Conservation (phyloP, 2,329 filamentous ascomycete genomes). For the Phialemoniopsis sp. region DNA sequence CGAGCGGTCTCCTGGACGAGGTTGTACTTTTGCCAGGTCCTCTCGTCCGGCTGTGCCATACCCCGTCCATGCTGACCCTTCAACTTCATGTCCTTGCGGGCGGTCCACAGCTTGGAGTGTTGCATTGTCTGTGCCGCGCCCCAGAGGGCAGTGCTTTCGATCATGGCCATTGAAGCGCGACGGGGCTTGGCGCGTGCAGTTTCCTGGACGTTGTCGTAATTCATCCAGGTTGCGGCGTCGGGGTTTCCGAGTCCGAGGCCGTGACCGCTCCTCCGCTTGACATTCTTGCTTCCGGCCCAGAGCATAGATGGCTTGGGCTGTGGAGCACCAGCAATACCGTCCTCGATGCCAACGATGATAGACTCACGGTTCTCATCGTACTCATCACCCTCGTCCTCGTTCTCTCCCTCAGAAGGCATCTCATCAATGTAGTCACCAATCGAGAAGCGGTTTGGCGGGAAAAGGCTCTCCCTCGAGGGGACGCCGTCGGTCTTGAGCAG, state of each 20-base stretch:
- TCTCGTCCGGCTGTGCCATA: constrained; percentile 29
- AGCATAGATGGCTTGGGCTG: constrained; percentile 6
- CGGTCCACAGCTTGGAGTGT: constrained; percentile 9
- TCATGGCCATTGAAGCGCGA: constrained; percentile 4
- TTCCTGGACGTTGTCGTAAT: constrained; percentile 4
- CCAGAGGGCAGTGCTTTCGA: constrained; percentile 7
- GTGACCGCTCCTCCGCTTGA: constrained; percentile 5
- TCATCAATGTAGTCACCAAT: constrained; percentile 27
- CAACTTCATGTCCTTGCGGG: constrained; percentile 1
- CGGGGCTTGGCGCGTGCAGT: constrained; percentile 9
- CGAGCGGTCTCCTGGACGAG: constrained; percentile 18
- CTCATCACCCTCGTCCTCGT: constrained; percentile 15
- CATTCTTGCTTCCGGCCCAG: constrained; percentile 7
- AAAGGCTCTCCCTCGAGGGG: constrained; percentile 46
- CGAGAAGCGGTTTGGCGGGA: constrained; percentile 26
- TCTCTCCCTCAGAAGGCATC: constrained; percentile 20
- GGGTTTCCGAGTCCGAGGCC: constrained; percentile 9
- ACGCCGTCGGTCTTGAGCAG: constrained; percentile 48
- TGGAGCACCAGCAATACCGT: constrained; percentile 10
- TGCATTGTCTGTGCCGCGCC: background rate
- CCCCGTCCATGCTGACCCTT: constrained; percentile 12
- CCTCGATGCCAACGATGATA: constrained; percentile 24
- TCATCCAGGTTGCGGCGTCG: constrained; percentile 7
- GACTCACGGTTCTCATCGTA: constrained; percentile 18
- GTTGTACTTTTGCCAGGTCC: constrained; percentile 29